Evolutionary conservation across 1,139 yeast species (phyloP).

Genomic region (Hansenula lynferdii): DNA sequence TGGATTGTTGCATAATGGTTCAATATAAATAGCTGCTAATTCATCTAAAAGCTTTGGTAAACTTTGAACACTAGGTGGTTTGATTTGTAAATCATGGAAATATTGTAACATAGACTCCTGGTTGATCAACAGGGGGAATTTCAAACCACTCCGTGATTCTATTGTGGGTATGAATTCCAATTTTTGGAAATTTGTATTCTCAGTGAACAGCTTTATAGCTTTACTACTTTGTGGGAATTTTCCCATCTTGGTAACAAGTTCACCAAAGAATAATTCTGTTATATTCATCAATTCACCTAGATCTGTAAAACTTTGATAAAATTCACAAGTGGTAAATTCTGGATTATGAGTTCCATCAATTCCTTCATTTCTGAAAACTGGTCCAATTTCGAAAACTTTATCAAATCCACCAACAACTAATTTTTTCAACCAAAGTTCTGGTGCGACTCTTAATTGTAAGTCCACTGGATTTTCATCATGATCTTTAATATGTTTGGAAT

Average conservation of each 20-base stretch:
- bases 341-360: slow-evolving; percentile 93
- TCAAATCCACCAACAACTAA: slow-evolving; percentile 82
- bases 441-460: slow-evolving; percentile 79
- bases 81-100: slow-evolving; percentile 23
- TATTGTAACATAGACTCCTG: slow-evolving; percentile 36
- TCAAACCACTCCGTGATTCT: slow-evolving; percentile 39
- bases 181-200: slow-evolving; percentile 28
- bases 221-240: slow-evolving; percentile 6
- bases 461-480: slow-evolving; percentile 24
- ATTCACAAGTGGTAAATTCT: slow-evolving; percentile 92
- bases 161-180: slow-evolving; percentile 61
- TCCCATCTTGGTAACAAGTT: slow-evolving; percentile 27
- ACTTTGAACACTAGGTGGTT: slow-evolving; percentile 40
- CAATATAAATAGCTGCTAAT: slow-evolving; percentile 58
- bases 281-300: slow-evolving; percentile 61
- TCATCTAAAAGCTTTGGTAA: slow-evolving; percentile 60
- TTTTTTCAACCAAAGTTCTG: slow-evolving; percentile 89
- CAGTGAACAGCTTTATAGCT: slow-evolving; percentile 23
- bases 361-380: slow-evolving; percentile 87
- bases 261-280: slow-evolving; percentile 54
- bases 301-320: slow-evolving; percentile 75
- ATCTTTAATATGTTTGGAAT: slow-evolving; percentile 41
- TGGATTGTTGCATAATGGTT: slow-evolving; percentile 58
- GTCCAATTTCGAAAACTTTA: slow-evolving; percentile 81
- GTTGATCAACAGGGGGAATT: slow-evolving; percentile 36